Percentiles rank a stretch among this genome's conserved stretches.
phyloP scores from a whole-genome alignment of 2,329 filamentous ascomycete genomes.

The Ophiostoma ips region DNA sequence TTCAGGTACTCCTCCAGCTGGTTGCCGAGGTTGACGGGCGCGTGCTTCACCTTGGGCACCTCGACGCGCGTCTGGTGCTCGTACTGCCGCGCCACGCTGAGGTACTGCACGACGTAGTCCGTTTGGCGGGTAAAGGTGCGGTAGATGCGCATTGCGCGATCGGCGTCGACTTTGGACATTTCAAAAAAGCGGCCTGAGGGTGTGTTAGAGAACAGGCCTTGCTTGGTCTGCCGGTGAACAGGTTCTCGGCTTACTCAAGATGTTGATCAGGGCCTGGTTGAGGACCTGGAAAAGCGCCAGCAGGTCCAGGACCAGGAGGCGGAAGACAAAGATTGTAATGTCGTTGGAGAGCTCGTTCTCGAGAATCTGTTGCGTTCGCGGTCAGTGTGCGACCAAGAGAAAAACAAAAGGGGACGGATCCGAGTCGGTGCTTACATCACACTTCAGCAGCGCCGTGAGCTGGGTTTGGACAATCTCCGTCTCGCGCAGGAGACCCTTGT shows the following conservation, averaged over 20 bases:
- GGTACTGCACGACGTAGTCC: conserved; percentile 80
- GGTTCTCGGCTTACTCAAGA: conserved; percentile 53
- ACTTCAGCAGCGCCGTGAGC: conserved; percentile 72
- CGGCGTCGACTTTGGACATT: conserved; percentile 88
- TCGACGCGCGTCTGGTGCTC: conserved; percentile 86
- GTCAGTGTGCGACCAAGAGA: conserved; percentile 19
- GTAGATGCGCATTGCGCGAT: conserved; percentile 83
- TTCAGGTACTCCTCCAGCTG: conserved; percentile 90
- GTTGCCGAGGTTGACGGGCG: conserved; percentile 76
- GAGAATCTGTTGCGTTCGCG: conserved; percentile 36
- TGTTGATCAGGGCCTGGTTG: conserved; percentile 95
- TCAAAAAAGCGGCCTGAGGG: conserved; percentile 83
- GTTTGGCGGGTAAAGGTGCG: conserved; percentile 85
- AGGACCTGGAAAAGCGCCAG: conserved; percentile 84
- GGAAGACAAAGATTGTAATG: conserved; percentile 87
- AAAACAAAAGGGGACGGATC: conserved; percentile 13
- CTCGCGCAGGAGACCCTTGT: conserved; percentile 84
- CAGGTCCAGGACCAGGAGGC: conserved; percentile 79
- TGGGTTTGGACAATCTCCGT: conserved; percentile 84
- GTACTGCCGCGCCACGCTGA: conserved; percentile 75
- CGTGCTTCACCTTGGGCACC: conserved; percentile 94
- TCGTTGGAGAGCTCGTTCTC: conserved; percentile 87
- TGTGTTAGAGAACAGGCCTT: background rate
- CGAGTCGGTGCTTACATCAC: conserved; percentile 53
- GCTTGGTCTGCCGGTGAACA: background rate